Evolutionary conservation across 257 asterid genomes (phyloP).

Genomic region (Nicotiana obtusifolia): DNA sequence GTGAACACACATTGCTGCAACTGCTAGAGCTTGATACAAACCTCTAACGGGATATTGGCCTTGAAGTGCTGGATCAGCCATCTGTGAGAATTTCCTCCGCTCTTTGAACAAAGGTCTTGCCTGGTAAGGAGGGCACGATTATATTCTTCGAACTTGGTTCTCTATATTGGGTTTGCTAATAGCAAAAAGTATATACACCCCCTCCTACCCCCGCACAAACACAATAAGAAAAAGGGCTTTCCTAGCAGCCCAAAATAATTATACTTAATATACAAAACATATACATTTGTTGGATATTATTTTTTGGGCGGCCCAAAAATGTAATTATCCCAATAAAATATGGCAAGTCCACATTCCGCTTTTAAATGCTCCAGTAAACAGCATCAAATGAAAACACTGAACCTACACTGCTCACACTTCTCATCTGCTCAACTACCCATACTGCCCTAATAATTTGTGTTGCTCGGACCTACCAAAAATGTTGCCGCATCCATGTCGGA

Average conservation of each 20-base stretch:
- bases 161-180: not conserved
- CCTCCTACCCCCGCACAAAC: not conserved
- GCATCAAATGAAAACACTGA: not conserved
- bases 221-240: too few species aligned
- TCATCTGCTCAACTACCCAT: too few species aligned
- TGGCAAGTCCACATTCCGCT: not conserved
- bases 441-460: not conserved
- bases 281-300: too few species aligned
- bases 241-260: too few species aligned
- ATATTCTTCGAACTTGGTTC: not conserved
- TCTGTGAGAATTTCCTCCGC: conserved; percentile 53
- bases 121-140: conserved; percentile 22
- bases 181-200: not conserved
- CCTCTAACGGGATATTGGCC: conserved; percentile 75
- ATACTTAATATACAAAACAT: too few species aligned
- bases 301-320: too few species aligned
- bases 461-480: not conserved
- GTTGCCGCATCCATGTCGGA: not conserved
- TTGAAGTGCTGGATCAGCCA: conserved; percentile 74
- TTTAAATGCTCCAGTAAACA: not conserved
- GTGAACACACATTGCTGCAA: conserved; percentile 89
- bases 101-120: conserved; percentile 81
- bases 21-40: conserved; percentile 68
- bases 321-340: not conserved
- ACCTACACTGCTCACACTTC: too few species aligned